Percentiles rank a stretch among this genome's conserved stretches.
phyloP scores from a whole-genome alignment of 2,329 filamentous ascomycete species.

The Ceratocystis variospora region DNA sequence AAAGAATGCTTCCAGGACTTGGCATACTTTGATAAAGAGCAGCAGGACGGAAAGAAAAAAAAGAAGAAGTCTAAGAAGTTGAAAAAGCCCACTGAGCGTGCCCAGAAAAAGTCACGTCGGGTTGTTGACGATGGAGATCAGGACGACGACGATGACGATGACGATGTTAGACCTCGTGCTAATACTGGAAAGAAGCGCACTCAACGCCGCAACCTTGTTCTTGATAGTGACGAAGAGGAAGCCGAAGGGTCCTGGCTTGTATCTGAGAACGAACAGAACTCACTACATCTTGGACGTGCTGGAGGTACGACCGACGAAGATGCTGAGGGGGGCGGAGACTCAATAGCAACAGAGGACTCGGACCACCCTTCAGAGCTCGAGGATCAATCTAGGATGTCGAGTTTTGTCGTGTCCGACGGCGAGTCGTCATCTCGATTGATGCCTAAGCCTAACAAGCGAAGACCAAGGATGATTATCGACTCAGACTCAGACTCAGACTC shows the following conservation, averaged over 20 bases:
- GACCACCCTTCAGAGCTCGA: constrained; percentile 41
- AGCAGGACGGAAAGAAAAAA: constrained; percentile 27
- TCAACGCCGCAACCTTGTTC: constrained; percentile 42
- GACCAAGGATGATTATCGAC: constrained; percentile 11
- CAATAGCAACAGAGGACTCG: constrained; percentile 58
- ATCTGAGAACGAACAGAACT: constrained; percentile 48
- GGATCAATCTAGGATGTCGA: constrained; percentile 40
- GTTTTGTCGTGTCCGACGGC: constrained; percentile 43
- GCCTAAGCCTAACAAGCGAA: not conserved
- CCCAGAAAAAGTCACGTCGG: constrained; percentile 27
- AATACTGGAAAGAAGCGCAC: constrained; percentile 20
- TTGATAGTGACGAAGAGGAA: constrained; percentile 54
- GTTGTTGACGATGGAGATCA: constrained; percentile 24
- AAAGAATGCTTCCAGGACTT: constrained; percentile 63
- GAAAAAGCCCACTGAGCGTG: constrained; percentile 15
- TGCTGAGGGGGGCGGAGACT: constrained; percentile 74
- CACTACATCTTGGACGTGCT: constrained; percentile 54
- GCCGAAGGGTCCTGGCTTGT: constrained; percentile 71
- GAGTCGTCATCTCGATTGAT: constrained; percentile 22
- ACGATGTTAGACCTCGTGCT: constrained; percentile 21
- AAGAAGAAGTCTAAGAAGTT: constrained; percentile 20
- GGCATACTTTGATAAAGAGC: constrained; percentile 42
- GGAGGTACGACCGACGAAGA: constrained; percentile 82
- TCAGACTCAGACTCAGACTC: constrained; percentile 26
- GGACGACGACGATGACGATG: constrained; percentile 8